Evolutionary conservation across 2,329 filamentous ascomycete genomes (phyloP).

Genomic region (Colletotrichum incanum): DNA sequence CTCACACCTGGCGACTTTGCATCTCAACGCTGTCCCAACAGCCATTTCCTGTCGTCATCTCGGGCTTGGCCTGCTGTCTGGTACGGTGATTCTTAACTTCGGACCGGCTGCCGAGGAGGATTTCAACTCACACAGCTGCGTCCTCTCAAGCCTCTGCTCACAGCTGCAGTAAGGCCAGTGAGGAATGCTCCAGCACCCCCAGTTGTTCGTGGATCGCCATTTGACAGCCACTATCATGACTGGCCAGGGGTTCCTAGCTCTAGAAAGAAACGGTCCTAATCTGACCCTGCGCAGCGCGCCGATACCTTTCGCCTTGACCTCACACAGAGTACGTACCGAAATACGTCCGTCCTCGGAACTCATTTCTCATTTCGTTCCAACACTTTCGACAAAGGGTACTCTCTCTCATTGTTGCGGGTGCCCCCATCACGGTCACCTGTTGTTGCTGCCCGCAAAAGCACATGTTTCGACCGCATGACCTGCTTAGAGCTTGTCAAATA

Average conservation of each 20-base stretch:
- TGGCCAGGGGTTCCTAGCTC: conserved; percentile 25
- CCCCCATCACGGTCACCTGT: conserved; percentile 15
- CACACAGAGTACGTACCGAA: conserved; percentile 10
- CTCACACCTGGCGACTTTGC: conserved; percentile 18
- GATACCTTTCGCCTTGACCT: conserved; percentile 18
- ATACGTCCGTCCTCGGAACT: conserved; percentile 14
- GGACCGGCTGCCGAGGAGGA: not conserved
- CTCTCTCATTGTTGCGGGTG: not conserved
- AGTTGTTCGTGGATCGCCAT: conserved; percentile 28
- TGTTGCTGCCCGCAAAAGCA: not conserved
- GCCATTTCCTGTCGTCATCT: not conserved
- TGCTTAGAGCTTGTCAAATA: not conserved
- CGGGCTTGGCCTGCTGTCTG: conserved; percentile 8
- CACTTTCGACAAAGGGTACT: not conserved
- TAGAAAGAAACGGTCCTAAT: conserved; percentile 39
- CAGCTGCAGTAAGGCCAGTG: conserved; percentile 3
- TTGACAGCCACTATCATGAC: conserved; percentile 18
- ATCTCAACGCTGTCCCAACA: not conserved
- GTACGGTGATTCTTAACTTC: not conserved
- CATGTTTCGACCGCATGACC: conserved; percentile 5
- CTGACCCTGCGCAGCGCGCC: conserved; percentile 29
- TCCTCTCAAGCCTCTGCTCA: conserved; percentile 1
- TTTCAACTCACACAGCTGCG: not conserved
- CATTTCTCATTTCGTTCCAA: conserved; percentile 22
- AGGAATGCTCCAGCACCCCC: conserved; percentile 10